These are phyloP conservation scores for Geotrichum restrictum DNA, from an alignment of 1,139 yeast species.

Conservation along the genomic window DNA sequence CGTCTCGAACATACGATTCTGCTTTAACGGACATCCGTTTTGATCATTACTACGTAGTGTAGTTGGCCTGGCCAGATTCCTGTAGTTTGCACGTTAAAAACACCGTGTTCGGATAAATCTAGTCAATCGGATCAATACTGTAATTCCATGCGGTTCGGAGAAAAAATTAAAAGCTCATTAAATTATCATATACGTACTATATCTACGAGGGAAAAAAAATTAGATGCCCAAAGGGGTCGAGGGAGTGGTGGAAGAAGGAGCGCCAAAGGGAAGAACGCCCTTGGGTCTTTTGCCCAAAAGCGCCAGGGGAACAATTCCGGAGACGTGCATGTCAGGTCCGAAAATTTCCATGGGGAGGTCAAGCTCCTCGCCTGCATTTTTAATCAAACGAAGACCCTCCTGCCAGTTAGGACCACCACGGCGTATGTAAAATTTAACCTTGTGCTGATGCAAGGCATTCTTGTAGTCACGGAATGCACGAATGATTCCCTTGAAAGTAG, in stretches of 20 bases:
- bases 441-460: constrained; percentile 40
- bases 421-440: constrained; percentile 44
- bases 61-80: too few relatives aligned
- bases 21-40: too few relatives aligned
- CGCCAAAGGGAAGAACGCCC: constrained; percentile 41
- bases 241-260: constrained; percentile 36
- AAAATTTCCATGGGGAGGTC: constrained; percentile 47
- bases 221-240: constrained; percentile 32
- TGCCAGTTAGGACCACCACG: constrained; percentile 51
- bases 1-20: too few relatives aligned
- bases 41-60: too few relatives aligned
- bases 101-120: too few relatives aligned
- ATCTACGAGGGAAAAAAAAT: not conserved
- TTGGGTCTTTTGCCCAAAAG: constrained; percentile 41
- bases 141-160: not conserved
- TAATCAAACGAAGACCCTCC: constrained; percentile 46
- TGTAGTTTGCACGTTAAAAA: too few relatives aligned
- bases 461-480: constrained; percentile 46
- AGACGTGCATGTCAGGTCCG: constrained; percentile 50
- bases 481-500: constrained; percentile 48
- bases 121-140: not conserved
- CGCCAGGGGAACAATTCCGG: constrained; percentile 47
- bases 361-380: constrained; percentile 46
- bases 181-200: not conserved
- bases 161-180: not conserved